These are phyloP conservation scores for Mycosarcoma maydis DNA, from an alignment of 1,284 basidiomycete species.

Conservation along the genomic window DNA sequence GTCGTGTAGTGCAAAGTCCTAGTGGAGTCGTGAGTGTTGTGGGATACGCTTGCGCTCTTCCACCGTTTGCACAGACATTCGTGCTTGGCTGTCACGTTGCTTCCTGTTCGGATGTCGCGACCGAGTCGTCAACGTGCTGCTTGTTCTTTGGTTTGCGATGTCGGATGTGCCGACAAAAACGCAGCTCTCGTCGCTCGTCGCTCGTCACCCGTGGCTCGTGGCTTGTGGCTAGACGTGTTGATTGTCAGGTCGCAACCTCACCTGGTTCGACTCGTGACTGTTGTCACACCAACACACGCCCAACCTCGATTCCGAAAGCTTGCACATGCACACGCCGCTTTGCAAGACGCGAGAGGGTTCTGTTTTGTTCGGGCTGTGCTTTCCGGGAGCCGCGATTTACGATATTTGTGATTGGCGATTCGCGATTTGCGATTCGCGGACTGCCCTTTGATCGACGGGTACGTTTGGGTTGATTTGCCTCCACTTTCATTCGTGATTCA, in stretches of 20 bases:
- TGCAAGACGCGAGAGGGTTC: not conserved
- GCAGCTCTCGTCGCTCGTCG: too few relatives aligned
- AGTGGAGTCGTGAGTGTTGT: too few relatives aligned
- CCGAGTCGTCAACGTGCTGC: not conserved
- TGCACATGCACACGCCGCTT: not conserved
- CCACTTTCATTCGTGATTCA: too few relatives aligned
- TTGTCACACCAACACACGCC: conserved; percentile 24
- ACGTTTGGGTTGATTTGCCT: not conserved
- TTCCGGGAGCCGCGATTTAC: conserved; percentile 12
- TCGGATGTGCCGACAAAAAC: conserved; percentile 5
- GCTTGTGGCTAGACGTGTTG: too few relatives aligned
- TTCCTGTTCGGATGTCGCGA: not conserved
- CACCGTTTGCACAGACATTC: too few relatives aligned
- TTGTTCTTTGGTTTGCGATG: not conserved
- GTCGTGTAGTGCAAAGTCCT: too few relatives aligned
- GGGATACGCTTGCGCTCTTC: too few relatives aligned
- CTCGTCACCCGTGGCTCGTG: too few relatives aligned
- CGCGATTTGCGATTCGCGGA: conserved; percentile 5
- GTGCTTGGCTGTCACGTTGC: not conserved
- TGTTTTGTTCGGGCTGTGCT: conserved; percentile 7
- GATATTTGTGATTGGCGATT: too few relatives aligned
- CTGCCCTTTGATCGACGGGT: too few relatives aligned
- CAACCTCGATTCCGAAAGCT: too few relatives aligned
- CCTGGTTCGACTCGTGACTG: not conserved
- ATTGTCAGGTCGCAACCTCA: too few relatives aligned